Evolutionary conservation across 2,329 filamentous ascomycete genomes (phyloP).

Genomic region (Fusarium torulosum): DNA sequence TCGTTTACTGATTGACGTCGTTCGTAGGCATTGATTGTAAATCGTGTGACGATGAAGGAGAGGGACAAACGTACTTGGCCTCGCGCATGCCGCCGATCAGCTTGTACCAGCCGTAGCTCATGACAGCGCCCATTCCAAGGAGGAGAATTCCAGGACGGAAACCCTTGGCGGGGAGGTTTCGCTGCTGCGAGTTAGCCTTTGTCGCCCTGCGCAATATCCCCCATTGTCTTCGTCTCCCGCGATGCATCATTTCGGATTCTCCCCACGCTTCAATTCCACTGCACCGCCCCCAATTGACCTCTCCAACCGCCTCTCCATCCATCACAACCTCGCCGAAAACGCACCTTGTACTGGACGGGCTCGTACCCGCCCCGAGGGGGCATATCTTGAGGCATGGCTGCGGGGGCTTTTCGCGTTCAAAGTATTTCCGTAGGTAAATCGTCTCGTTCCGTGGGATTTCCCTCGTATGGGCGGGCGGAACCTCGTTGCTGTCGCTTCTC

Average conservation of each 20-base stretch:
- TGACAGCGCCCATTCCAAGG: slow-evolving; percentile 79
- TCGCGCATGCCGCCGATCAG: slow-evolving; percentile 86
- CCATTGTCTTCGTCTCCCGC: neutral
- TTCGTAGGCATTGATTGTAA: neutral
- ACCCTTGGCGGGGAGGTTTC: slow-evolving; percentile 91
- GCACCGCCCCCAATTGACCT: neutral
- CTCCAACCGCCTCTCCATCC: neutral
- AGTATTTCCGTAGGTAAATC: slow-evolving; percentile 10
- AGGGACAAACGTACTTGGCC: slow-evolving; percentile 77
- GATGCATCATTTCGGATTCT: neutral
- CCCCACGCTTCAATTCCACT: neutral
- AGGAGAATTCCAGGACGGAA: slow-evolving; percentile 88
- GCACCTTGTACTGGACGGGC: slow-evolving; percentile 96
- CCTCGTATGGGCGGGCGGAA: slow-evolving; percentile 31
- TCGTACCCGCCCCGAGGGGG: slow-evolving; percentile 94
- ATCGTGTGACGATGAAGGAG: too few species aligned
- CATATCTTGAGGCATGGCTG: slow-evolving; percentile 95
- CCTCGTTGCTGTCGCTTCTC: slow-evolving; percentile 20
- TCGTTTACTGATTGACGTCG: too few species aligned
- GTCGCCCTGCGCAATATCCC: neutral
- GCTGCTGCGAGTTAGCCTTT: slow-evolving; percentile 62
- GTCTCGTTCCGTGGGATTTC: slow-evolving; percentile 19
- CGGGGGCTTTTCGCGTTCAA: slow-evolving; percentile 10
- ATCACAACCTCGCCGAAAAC: slow-evolving; percentile 46
- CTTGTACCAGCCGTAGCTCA: slow-evolving; percentile 93